Evolutionary conservation across 1,284 basidiomycete genomes (phyloP).

Genomic region (Pseudozyma thailandica): DNA sequence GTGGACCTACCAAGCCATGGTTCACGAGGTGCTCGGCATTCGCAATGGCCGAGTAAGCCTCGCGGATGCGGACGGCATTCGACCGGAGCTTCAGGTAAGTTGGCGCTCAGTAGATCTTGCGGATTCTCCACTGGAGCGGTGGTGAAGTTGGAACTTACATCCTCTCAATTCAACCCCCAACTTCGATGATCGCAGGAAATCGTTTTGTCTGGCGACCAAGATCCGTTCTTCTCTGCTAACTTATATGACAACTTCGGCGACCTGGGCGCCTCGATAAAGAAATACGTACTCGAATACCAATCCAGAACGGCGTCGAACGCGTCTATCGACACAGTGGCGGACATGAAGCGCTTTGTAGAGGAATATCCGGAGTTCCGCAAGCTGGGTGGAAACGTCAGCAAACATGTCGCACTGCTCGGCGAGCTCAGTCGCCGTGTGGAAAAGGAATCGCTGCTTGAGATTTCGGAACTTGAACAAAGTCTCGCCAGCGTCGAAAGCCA

Average conservation of each 20-base stretch:
- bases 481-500: constrained; percentile 88
- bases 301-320: constrained; percentile 78
- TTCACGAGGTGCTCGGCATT: constrained; percentile 93
- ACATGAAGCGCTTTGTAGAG: constrained; percentile 83
- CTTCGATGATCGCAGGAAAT: constrained; percentile 77
- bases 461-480: constrained; percentile 96
- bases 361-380: constrained; percentile 98
- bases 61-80: constrained; percentile 83
- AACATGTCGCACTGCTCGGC: constrained; percentile 95
- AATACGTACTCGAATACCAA: constrained; percentile 95
- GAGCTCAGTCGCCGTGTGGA: constrained; percentile 92
- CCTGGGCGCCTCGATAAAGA: constrained; percentile 88
- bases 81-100: constrained; percentile 81
- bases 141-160: neutral
- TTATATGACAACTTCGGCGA: constrained; percentile 96
- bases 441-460: constrained; percentile 78
- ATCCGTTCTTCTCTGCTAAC: constrained; percentile 93
- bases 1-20: constrained; percentile 99
- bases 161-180: neutral
- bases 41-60: constrained; percentile 92
- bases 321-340: constrained; percentile 91
- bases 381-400: constrained; percentile 96
- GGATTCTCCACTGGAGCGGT: neutral
- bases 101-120: too few relatives aligned
- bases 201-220: constrained; percentile 88